A percentile compares a stretch with the other conserved stretches of the same genome.
phyloP scores from a whole-genome alignment of 1,284 basidiomycete genomes.

The Rhodotorula mucilaginosa region DNA sequence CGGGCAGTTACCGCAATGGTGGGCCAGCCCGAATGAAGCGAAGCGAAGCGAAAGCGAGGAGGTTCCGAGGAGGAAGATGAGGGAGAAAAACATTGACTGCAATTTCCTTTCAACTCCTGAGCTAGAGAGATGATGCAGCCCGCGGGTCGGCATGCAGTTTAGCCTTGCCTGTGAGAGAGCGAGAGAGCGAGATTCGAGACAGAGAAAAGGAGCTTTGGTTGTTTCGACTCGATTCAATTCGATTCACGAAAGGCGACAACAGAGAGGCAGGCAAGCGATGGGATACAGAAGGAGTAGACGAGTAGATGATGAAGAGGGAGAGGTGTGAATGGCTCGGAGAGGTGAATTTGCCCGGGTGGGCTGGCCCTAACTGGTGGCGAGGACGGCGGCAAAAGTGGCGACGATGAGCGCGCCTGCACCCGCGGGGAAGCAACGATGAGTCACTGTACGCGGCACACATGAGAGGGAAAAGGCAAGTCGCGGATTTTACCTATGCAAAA shows the following conservation, averaged over 20 bases:
- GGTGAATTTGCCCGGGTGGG: too few relatives aligned
- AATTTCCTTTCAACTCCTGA: too few relatives aligned
- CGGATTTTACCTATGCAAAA: conserved; percentile 24
- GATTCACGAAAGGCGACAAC: too few relatives aligned
- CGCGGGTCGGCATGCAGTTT: not conserved
- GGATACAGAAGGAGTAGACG: too few relatives aligned
- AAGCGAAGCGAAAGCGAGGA: too few relatives aligned
- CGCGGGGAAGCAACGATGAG: not conserved
- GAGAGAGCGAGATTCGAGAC: not conserved
- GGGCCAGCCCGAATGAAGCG: too few relatives aligned
- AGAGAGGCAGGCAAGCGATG: not conserved
- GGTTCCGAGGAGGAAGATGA: not conserved
- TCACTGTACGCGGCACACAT: not conserved
- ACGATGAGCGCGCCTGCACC: conserved; percentile 21
- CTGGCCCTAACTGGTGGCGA: conserved; percentile 1
- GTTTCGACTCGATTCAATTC: too few relatives aligned
- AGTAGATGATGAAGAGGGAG: not conserved
- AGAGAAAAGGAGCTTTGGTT: not conserved
- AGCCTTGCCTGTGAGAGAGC: not conserved
- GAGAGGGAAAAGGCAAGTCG: not conserved
- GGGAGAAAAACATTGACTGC: not conserved
- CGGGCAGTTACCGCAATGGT: too few relatives aligned
- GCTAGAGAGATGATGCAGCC: not conserved
- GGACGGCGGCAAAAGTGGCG: conserved; percentile 26
- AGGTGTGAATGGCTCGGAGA: too few relatives aligned